phyloP scores from a whole-genome alignment of 441 rosid species.

The Flueggea neowawraea region DNA sequence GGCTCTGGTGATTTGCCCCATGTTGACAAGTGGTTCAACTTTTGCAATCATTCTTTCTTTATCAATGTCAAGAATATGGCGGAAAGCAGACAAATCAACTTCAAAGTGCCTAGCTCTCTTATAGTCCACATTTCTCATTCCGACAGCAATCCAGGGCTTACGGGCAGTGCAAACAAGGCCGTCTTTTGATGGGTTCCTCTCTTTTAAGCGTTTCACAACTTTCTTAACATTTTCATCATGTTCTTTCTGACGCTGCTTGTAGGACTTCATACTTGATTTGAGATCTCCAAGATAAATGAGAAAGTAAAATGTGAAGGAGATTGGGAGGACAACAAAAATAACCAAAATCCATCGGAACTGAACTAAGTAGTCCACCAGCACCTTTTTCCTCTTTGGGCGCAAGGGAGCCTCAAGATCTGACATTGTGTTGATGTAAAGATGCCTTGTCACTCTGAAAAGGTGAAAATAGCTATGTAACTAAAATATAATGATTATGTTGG shows the following conservation, averaged over 20 bases:
- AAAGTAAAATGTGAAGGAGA: constrained; percentile 74
- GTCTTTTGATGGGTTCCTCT: constrained; percentile 77
- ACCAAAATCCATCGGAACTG: constrained; percentile 90
- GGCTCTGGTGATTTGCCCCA: constrained; percentile 93
- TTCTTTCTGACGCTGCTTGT: constrained; percentile 80
- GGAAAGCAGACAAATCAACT: constrained; percentile 84
- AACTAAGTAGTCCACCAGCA: constrained; percentile 80
- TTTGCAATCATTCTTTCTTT: constrained; percentile 86
- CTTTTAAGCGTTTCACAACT: constrained; percentile 82
- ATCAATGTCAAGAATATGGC: constrained; percentile 78
- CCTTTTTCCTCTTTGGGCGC: constrained; percentile 92
- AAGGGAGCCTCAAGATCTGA: constrained; percentile 78
- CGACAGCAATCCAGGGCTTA: constrained; percentile 98
- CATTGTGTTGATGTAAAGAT: constrained; percentile 36
- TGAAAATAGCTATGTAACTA: background rate
- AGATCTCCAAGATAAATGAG: constrained; percentile 91
- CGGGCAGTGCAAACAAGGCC: constrained; percentile 99
- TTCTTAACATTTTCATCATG: constrained; percentile 86
- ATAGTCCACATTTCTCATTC: constrained; percentile 99
- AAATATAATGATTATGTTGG: background rate
- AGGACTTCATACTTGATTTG: constrained; percentile 81
- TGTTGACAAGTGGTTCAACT: constrained; percentile 96
- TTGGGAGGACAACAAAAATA: constrained; percentile 88
- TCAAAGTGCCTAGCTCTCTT: constrained; percentile 95
- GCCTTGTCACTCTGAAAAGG: constrained; percentile 20